Percentiles rank a stretch among this genome's conserved stretches.
Evolutionary conservation across 1,139 yeast genomes (phyloP).

Genomic region (Lodderomyces jiufengensis): DNA sequence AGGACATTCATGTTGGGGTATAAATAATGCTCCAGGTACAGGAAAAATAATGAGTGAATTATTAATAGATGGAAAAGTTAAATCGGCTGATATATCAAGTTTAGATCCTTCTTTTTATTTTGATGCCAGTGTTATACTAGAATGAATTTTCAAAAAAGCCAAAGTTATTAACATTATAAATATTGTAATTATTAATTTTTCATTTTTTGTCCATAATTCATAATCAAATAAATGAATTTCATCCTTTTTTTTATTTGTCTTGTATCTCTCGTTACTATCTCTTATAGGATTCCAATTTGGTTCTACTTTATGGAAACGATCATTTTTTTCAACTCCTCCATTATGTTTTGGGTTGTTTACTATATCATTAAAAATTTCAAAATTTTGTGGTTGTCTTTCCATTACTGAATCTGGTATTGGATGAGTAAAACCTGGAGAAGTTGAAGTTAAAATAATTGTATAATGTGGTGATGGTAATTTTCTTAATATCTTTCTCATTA

Average conservation of each 20-base stretch:
- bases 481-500: conserved; percentile 49
- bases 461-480: conserved; percentile 68
- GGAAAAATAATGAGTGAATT: conserved; percentile 90
- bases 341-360: conserved; percentile 43
- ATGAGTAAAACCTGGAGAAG: conserved; percentile 21
- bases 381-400: conserved; percentile 29
- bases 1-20: conserved; percentile 99
- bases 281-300: conserved; percentile 30
- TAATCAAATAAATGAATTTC: conserved; percentile 37
- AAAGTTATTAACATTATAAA: conserved; percentile 24
- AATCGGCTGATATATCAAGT: conserved; percentile 73
- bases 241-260: conserved; percentile 30
- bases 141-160: conserved; percentile 13
- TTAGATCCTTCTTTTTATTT: conserved; percentile 84
- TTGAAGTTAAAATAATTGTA: conserved; percentile 48
- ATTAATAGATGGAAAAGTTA: conserved; percentile 77
- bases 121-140: conserved; percentile 56
- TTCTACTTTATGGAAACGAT: conserved; percentile 34
- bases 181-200: conserved; percentile 36
- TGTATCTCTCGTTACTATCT: conserved; percentile 32
- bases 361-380: conserved; percentile 45
- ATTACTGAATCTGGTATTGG: conserved; percentile 31
- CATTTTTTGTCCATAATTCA: conserved; percentile 40
- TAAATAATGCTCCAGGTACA: conserved; percentile 95
- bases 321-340: conserved; percentile 55